Percentiles rank a stretch among this genome's conserved stretches.
Conservation (phyloP, 345 rosid genomes). For the Barbarea vulgaris region DNA sequence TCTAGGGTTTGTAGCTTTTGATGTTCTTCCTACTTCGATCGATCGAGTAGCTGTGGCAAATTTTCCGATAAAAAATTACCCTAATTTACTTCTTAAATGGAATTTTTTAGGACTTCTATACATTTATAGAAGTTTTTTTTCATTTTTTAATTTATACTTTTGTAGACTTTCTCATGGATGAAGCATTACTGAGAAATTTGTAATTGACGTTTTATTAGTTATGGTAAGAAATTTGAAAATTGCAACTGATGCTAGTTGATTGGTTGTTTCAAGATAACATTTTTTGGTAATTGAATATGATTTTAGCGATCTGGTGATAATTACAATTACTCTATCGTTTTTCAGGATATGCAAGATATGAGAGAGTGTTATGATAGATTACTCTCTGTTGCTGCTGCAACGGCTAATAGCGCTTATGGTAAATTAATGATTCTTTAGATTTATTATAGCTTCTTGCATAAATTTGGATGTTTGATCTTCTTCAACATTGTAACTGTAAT, state of each 20-base stretch:
- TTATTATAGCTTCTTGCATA: not conserved
- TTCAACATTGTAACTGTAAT: not conserved
- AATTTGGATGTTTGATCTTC: constrained; percentile 5
- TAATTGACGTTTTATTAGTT: not conserved
- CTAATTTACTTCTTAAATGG: not conserved
- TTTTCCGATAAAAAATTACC: not conserved
- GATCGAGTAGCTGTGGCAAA: not conserved
- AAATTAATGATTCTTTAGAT: constrained; percentile 1
- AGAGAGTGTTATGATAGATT: constrained; percentile 88
- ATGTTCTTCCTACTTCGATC: not conserved
- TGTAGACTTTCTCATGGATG: not conserved
- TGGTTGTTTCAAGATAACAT: not conserved
- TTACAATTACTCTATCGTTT: constrained; percentile 1
- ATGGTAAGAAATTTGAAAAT: constrained; percentile 4
- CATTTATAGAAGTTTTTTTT: not conserved
- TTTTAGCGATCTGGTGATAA: constrained; percentile 1
- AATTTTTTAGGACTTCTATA: not conserved
- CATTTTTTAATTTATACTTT: not conserved
- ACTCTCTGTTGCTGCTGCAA: constrained; percentile 88
- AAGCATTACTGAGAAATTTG: not conserved
- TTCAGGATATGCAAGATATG: constrained; percentile 89
- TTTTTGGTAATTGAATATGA: constrained; percentile 2
- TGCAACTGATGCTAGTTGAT: constrained; percentile 1
- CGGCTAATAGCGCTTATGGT: constrained; percentile 96
- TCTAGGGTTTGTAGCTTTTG: not conserved